Base-by-base conservation (phyloP, 495 filamentous ascomycete species). In the Antarctomyces pellizariae region DNA sequence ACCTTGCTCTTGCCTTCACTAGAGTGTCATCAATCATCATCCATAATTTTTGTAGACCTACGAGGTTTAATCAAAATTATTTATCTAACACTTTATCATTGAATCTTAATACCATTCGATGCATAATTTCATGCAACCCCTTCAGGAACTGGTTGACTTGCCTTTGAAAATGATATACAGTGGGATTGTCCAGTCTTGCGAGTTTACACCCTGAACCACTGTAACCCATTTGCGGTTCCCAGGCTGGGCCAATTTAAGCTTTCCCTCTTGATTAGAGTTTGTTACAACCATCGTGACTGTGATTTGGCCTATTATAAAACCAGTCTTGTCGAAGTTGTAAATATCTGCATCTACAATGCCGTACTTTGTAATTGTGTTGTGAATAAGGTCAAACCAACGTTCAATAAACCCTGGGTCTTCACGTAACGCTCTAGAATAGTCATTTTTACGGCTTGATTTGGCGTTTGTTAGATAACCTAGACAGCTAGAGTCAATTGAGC, bases 271-370 rank as follows among this genome's bases (percentile, higher is more conserved):
- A 23, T 53, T 31, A 26, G 38, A 33, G 13, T 30, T 27, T 26
- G 34, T 52, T 32, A 50, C 26, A 32, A 53, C 44, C 30, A 41
- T 41, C 17, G 22, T 32, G 29, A 35, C 32, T n/a, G 23, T 19
- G 30, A 49, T 44, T 18, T 48, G 24, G 13, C 45, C 46, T 29
- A 58, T 56, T 19, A 38, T 17, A 39, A 56, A 46, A 20, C 48
- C 37, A 31, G 42, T 49, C 37, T 61, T 42, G 32, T 61, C 44
- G 34, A 61, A 57, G 34, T 57, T 60, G 30, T 52, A 53, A 20
- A 48, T 46, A 42, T 57, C 47, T 13, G 45, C 35, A n/a, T 47
- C 33, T 9, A 31, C 12, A 23, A 59, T 50, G 7, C 40, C 36
- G 30, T 56, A 46, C 30, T 56, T 41, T 9, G 27, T 32, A 13